These are phyloP conservation scores for Oryza rufipogon DNA, from an alignment of 176 grass and related monocot species.

Conservation along the genomic window DNA sequence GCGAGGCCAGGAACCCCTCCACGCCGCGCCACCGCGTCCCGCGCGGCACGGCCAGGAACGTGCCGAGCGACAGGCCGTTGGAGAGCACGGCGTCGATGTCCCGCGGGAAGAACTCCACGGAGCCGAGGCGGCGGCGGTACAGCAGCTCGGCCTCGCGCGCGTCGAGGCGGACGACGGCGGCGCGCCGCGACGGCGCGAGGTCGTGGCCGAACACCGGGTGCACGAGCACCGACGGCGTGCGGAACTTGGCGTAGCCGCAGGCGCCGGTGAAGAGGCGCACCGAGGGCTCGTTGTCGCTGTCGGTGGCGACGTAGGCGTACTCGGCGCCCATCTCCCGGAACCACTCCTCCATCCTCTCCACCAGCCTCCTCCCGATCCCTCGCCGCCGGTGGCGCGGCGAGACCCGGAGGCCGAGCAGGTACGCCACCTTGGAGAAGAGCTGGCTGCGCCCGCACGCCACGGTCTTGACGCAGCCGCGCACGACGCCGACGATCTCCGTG, in stretches of 20 bases:
- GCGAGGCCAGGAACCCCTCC: slow-evolving; percentile 30
- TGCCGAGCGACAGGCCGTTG: slow-evolving; percentile 65
- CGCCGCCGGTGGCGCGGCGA: slow-evolving; percentile 50
- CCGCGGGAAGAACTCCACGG: slow-evolving; percentile 76
- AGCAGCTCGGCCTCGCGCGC: slow-evolving; percentile 49
- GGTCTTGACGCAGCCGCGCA: slow-evolving; percentile 78
- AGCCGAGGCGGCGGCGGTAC: slow-evolving; percentile 46
- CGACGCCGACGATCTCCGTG: slow-evolving; percentile 61
- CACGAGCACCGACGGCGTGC: slow-evolving; percentile 55
- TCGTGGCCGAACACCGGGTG: slow-evolving; percentile 70
- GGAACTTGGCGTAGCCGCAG: slow-evolving; percentile 76
- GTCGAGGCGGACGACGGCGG: slow-evolving; percentile 17
- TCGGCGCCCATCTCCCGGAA: slow-evolving; percentile 62
- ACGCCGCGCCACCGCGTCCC: slow-evolving; percentile 25
- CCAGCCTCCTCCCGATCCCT: slow-evolving; percentile 56
- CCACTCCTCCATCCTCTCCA: slow-evolving; percentile 76
- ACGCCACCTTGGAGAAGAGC: slow-evolving; percentile 62
- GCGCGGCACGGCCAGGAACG: slow-evolving; percentile 50
- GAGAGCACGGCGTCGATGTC: slow-evolving; percentile 74
- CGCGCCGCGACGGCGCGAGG: slow-evolving; percentile 6
- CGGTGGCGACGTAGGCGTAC: slow-evolving; percentile 81
- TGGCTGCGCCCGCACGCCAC: slow-evolving; percentile 45
- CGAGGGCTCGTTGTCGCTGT: slow-evolving; percentile 59
- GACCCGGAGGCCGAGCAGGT: slow-evolving; percentile 84
- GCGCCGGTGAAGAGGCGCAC: slow-evolving; percentile 66